Conservation (phyloP, 1,284 basidiomycete species). For the Ustilago xerochloae region DNA sequence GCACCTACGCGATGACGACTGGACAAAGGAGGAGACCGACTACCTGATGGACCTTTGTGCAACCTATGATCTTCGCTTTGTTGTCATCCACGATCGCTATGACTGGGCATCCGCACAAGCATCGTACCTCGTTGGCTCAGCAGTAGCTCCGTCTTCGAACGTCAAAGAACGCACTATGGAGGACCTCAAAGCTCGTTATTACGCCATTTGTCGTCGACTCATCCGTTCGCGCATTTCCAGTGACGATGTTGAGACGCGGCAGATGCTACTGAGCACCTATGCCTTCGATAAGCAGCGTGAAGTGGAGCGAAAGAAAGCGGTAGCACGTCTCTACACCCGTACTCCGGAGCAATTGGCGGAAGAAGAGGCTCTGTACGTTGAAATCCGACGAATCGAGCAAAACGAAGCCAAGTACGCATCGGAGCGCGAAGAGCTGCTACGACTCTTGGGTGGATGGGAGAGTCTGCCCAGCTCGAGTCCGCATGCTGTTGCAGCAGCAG, state of each 20-base stretch:
- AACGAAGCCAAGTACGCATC: slow-evolving; percentile 86
- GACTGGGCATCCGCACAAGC: slow-evolving; percentile 71
- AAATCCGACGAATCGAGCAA: slow-evolving; percentile 93
- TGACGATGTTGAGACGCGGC: slow-evolving; percentile 60
- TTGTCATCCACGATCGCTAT: slow-evolving; percentile 90
- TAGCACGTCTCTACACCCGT: slow-evolving; percentile 84
- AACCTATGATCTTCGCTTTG: slow-evolving; percentile 89
- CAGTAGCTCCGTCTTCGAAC: neutral
- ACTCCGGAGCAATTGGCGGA: slow-evolving; percentile 90
- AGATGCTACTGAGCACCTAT: slow-evolving; percentile 64
- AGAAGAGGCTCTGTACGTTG: slow-evolving; percentile 94
- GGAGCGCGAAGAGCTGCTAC: slow-evolving; percentile 89
- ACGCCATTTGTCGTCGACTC: slow-evolving; percentile 87
- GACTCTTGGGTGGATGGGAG: slow-evolving; percentile 74
- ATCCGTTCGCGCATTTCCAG: slow-evolving; percentile 76
- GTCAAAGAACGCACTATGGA: slow-evolving; percentile 68
- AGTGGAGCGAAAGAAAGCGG: slow-evolving; percentile 86
- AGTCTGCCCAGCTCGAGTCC: slow-evolving; percentile 54
- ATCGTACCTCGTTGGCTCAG: slow-evolving; percentile 11
- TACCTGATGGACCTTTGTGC: slow-evolving; percentile 86
- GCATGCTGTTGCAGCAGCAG: slow-evolving; percentile 59
- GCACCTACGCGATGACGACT: slow-evolving; percentile 83
- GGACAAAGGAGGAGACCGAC: slow-evolving; percentile 94
- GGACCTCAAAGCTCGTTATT: slow-evolving; percentile 96
- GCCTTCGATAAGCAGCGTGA: slow-evolving; percentile 79